Base-by-base conservation (phyloP, 139 green algal species). In the Auxenochlorella protothecoides region DNA sequence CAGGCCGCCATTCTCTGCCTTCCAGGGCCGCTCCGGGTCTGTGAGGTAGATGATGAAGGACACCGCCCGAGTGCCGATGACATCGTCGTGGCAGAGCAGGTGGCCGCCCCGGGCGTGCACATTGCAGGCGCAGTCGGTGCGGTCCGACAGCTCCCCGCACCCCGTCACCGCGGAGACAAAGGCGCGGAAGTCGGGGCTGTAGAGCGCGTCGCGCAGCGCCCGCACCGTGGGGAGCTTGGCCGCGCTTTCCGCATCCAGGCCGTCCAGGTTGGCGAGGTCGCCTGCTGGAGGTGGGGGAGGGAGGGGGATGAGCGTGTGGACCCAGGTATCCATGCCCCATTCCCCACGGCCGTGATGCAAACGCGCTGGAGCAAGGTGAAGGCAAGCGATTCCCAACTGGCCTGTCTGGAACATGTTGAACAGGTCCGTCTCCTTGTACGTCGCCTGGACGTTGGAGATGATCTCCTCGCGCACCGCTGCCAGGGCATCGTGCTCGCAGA, bases 21-120 rank as follows among this genome's bases (percentile, higher is more conserved):
- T 79, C 90, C 90, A 97, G 1, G 64, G 63, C 6, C 85, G 75
- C 44, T 94, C 88, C 0, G 91, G 90, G 81, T 97, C 90, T 68
- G 90, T 94, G 6, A 97, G 82, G 78, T 97, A 97, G 55, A 97
- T 85, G 71, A 97, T 96, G 80, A 85, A 97, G 0, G 85, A 93
- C 59, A 97, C 87, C 3, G 83, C 75, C 15, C 90, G 84, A 66
- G 80, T 87, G 55, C 89, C 89, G 67, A 97, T 97, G 44, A 97
- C 91, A 77, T 96, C 91, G 78, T 97, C 91, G 72, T 97, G 91
- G 75, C 86, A 91, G 53, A 93, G 77, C 60, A 93, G 77, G 76
- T 92, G 87, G 44, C 89, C 78, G 27, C 88, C 86, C 51, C 85
- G 70, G 3, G 87, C 78, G 74, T 97, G 93, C 55, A 95, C 82